These are phyloP conservation scores for Microcyclospora tardicrescens DNA, from an alignment of 2,329 filamentous ascomycete species.

Conservation along the genomic window DNA sequence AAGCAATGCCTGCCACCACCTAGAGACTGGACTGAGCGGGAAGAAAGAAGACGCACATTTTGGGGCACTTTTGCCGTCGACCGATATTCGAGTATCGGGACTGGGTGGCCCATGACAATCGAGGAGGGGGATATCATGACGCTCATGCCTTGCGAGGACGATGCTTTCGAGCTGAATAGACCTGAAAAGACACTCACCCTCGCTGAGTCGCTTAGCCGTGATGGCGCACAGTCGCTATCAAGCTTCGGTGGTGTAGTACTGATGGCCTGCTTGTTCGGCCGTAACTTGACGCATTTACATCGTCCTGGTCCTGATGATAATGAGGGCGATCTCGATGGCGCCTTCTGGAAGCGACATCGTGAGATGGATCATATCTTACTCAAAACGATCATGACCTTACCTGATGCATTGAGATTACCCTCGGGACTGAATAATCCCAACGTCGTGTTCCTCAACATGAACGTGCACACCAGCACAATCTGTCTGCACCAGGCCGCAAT, in stretches of 20 bases:
- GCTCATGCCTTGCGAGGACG: constrained; percentile 70
- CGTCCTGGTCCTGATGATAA: constrained; percentile 68
- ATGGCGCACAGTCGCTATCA: constrained; percentile 62
- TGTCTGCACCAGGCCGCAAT: constrained; percentile 98
- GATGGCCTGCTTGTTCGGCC: constrained; percentile 80
- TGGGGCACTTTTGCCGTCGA: constrained; percentile 91
- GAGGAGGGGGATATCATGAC: constrained; percentile 87
- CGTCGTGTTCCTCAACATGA: constrained; percentile 90
- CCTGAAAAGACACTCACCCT: constrained; percentile 60
- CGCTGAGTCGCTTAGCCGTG: constrained; percentile 53
- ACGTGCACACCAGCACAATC: constrained; percentile 89
- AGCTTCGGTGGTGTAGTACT: constrained; percentile 69
- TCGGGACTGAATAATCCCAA: constrained; percentile 65
- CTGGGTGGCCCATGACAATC: constrained; percentile 90
- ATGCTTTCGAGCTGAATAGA: constrained; percentile 69
- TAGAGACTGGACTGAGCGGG: constrained; percentile 84
- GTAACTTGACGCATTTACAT: constrained; percentile 83
- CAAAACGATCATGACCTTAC: constrained; percentile 74
- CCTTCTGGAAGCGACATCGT: constrained; percentile 91
- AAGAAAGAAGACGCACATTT: constrained; percentile 83
- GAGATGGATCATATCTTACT: constrained; percentile 80
- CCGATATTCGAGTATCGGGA: constrained; percentile 87
- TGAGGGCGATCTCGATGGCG: constrained; percentile 78
- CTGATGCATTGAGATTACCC: constrained; percentile 66
- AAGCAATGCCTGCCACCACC: constrained; percentile 82